Evolutionary conservation across 1,139 yeast species (phyloP).

Genomic region (Debaryomyces psychrophilus): DNA sequence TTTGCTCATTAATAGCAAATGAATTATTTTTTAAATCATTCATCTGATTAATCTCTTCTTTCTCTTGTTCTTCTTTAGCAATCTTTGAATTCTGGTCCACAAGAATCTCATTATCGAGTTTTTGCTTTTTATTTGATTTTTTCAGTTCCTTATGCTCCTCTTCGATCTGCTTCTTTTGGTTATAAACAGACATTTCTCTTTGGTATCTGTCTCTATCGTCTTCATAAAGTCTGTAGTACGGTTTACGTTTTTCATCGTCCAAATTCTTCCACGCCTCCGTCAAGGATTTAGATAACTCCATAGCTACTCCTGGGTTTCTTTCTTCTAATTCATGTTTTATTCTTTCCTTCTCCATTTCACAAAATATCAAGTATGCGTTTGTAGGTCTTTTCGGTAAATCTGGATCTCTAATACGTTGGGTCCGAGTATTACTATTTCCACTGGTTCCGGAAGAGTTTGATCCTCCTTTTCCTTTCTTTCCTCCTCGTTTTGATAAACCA

Average conservation of each 20-base stretch:
- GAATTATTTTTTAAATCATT: slow-evolving; percentile 14
- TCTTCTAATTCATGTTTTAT: slow-evolving; percentile 55
- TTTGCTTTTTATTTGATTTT: slow-evolving; percentile 19
- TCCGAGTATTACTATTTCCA: slow-evolving; percentile 17
- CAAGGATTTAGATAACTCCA: slow-evolving; percentile 73
- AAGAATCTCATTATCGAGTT: slow-evolving; percentile 14
- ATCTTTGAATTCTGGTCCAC: slow-evolving; percentile 8
- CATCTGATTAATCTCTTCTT: slow-evolving; percentile 11
- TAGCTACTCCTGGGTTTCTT: slow-evolving; percentile 49
- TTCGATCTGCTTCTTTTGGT: slow-evolving; percentile 36
- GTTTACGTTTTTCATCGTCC: slow-evolving; percentile 69
- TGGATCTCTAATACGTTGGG: slow-evolving; percentile 63
- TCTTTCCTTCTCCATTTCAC: slow-evolving; percentile 82
- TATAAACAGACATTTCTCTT: slow-evolving; percentile 69
- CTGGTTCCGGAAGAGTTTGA: slow-evolving; percentile 12
- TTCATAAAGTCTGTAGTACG: slow-evolving; percentile 76
- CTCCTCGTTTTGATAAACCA: slow-evolving; percentile 26
- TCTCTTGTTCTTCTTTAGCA: slow-evolving; percentile 15
- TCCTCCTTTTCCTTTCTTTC: slow-evolving; percentile 24
- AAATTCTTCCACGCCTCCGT: slow-evolving; percentile 87
- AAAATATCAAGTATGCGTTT: slow-evolving; percentile 83
- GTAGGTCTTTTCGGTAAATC: slow-evolving; percentile 87
- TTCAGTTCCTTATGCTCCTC: slow-evolving; percentile 17
- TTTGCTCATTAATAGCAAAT: slow-evolving; percentile 2
- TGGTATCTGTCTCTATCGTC: slow-evolving; percentile 79